Base-by-base conservation (phyloP, 805 yeast genomes). In the Lachancea kluyveri region DNA sequence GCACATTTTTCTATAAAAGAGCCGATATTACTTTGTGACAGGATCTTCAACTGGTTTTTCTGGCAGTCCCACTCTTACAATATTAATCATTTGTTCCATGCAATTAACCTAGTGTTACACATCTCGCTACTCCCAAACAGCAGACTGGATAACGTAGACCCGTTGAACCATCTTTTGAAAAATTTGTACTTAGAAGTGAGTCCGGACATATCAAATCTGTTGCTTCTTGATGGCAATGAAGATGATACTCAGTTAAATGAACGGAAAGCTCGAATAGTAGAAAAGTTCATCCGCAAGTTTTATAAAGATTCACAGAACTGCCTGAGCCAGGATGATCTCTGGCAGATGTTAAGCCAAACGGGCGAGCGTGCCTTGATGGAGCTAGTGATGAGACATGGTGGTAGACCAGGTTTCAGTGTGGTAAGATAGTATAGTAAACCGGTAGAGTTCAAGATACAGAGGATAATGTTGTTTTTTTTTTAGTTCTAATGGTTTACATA, bases 391-490 rank as follows among this genome's bases (percentile, higher is more conserved):
- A 20, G 30, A 7, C 31, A 34, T 22, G 57, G 57, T 8, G 57
- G 53, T n/a, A 30, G 30, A 11, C 55, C 54, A n/a, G 45, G 43
- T 25, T 50, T 40, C 23, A 34, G 40, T 14, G 41, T 35, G 6
- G 34, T 49, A 16, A 35, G 40, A 19, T 45, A 20, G n/a, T 9
- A n/a, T 20, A 20, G 10, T 8, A n/a, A 20, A 20, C n/a, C 8
- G 10, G 10, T 20, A 9, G 22, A n/a, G 8, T 9, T 20, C 22
- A 20, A 20, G n/a, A 20, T 20, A 8, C 22, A 9, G 22, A 9
- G n/a, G 8, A 20, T 16, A 14, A n/a, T n/a, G 4, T 21, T 34
- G 31, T 30, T 35, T 25, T 6, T 28, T 15, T 28, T 12, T 29
- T 15, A 8, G 10, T 24, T 20, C 20, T 35, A 35, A 19, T 38